Percentiles rank a stretch among this genome's conserved stretches.
phyloP scores from a whole-genome alignment of 2,329 filamentous ascomycete genomes.

The Fusarium sp. region DNA sequence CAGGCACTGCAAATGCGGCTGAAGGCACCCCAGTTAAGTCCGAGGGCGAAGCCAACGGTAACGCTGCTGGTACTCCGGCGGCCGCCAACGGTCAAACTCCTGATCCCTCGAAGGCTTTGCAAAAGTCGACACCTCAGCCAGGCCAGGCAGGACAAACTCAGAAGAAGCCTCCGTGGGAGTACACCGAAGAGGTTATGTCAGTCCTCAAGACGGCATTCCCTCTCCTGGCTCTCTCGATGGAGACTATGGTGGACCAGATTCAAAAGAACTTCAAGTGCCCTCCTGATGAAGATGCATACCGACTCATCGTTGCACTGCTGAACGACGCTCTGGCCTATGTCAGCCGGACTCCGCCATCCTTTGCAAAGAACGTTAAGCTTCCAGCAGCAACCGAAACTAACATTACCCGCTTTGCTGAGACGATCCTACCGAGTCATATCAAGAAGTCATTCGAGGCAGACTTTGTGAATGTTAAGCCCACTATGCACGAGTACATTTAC shows the following conservation, averaged over 20 bases:
- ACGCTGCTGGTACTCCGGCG: conserved; percentile 42
- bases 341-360: conserved; percentile 84
- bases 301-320: conserved; percentile 94
- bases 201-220: conserved; percentile 97
- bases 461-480: conserved; percentile 94
- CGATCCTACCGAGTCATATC: conserved; percentile 92
- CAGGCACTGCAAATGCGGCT: conserved; percentile 63
- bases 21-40: conserved; percentile 56
- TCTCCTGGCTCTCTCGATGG: conserved; percentile 94
- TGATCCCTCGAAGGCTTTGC: conserved; percentile 42
- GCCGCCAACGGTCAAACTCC: conserved; percentile 44
- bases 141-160: conserved; percentile 50
- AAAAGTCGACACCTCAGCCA: conserved; percentile 25
- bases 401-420: conserved; percentile 96
- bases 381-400: conserved; percentile 92
- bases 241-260: conserved; percentile 99
- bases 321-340: conserved; percentile 97
- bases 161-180: conserved; percentile 92
- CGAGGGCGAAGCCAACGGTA: conserved; percentile 54
- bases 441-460: conserved; percentile 97
- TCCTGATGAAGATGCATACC: conserved; percentile 96
- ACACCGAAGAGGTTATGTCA: conserved; percentile 94
- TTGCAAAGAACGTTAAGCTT: conserved; percentile 90
- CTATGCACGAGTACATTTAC: conserved; percentile 98
- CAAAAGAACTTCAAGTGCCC: conserved; percentile 99